Evolutionary conservation across 176 grass and related monocot species (phyloP), one percentile per base, ranked within the genome.

Genomic region (Pontederia crassipes): DNA sequence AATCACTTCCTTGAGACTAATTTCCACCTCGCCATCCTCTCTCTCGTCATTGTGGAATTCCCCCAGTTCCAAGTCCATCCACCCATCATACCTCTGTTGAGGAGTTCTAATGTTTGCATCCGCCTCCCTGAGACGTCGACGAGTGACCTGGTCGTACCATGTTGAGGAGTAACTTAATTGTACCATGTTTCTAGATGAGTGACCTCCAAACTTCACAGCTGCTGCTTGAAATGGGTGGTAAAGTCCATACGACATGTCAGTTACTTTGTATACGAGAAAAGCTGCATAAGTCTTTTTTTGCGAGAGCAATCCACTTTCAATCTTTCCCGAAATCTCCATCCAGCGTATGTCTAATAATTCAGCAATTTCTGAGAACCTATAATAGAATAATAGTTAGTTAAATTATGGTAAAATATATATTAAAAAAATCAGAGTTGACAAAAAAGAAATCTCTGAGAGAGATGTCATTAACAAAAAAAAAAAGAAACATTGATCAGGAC

Each of bases 11-110:
- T 7, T 62, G 12, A 95, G 13, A 50, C 28, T 72, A 51, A 88
- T 62, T 67, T 74, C 67, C 14, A 95, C 75, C 51, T 55, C 71
- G 2, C 54, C 77, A 1, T 72, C 65, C 0, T 80, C 80, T 0
- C 52, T 66, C 1, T 29, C 28, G 27, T 8, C 71, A 55, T 40
- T 45, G 74, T 60, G 12, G 9, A 86, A 83, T 69, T 78, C 71
- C 0, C 81, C 81, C 54, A 89, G 4, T 73, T 84, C 85, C 0
- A 84, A 70, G 73, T 89, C 85, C 60, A 51, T 52, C 85, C 85
- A 89, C 15, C 77, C 77, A 65, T 78, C 81, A 2, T 4, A 65
- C 45, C 85, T 67, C 28, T 0, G 12, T 0, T 65, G 66, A 10
- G 79, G 71, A 67, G 75, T 75, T 67, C 48, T 65, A 62, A 72